Conservation (phyloP, 805 yeast species). For the Suhomyces pyralidae region DNA sequence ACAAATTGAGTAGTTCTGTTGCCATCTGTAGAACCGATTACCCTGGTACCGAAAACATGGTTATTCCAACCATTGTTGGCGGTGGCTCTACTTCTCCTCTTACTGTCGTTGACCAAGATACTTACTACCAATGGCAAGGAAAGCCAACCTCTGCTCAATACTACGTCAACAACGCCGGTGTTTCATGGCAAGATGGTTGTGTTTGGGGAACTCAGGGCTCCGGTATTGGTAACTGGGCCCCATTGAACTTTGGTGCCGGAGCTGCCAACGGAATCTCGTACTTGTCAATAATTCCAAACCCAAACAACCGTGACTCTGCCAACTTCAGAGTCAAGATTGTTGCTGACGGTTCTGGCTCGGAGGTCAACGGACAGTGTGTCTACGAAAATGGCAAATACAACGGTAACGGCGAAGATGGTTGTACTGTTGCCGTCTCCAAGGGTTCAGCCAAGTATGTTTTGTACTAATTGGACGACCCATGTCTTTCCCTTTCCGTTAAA, state of each 20-base stretch:
- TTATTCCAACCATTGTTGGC: slow-evolving; percentile 78
- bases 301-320: slow-evolving; percentile 70
- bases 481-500: background rate
- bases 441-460: slow-evolving; percentile 86
- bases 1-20: slow-evolving; percentile 60
- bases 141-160: slow-evolving; percentile 88
- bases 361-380: slow-evolving; percentile 64
- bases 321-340: slow-evolving; percentile 64
- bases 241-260: slow-evolving; percentile 93
- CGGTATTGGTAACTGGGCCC: slow-evolving; percentile 97
- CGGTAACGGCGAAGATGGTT: slow-evolving; percentile 75
- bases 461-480: slow-evolving; percentile 30
- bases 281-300: slow-evolving; percentile 91
- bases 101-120: slow-evolving; percentile 74
- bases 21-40: slow-evolving; percentile 97
- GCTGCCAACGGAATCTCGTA: slow-evolving; percentile 64
- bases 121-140: slow-evolving; percentile 82
- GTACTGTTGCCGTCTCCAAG: slow-evolving; percentile 85
- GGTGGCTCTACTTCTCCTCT: slow-evolving; percentile 66
- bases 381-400: slow-evolving; percentile 77
- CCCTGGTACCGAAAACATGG: slow-evolving; percentile 99
- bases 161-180: slow-evolving; percentile 97
- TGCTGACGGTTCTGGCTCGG: slow-evolving; percentile 50
- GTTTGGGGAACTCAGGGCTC: slow-evolving; percentile 83
- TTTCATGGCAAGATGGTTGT: slow-evolving; percentile 86